Conservation (phyloP, 768 basidiomycete genomes). For the Serpula lacrymans region DNA sequence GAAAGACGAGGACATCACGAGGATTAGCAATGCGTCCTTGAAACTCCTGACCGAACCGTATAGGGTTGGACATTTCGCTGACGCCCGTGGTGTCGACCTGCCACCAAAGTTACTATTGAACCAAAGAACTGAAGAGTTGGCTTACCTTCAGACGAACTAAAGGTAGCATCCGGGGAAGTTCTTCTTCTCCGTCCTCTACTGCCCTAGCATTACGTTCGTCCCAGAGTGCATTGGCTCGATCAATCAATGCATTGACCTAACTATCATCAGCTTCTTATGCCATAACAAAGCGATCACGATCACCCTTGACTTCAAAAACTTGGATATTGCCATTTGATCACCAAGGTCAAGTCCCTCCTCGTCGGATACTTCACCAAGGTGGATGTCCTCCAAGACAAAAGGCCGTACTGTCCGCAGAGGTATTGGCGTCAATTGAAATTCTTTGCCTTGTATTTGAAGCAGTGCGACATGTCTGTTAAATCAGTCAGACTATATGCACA, state of each 20-base stretch:
- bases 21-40: conserved; percentile 90
- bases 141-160: conserved; percentile 79
- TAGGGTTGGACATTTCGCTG: conserved; percentile 89
- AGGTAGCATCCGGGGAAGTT: conserved; percentile 73
- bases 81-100: conserved; percentile 91
- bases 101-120: background rate
- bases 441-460: conserved; percentile 81
- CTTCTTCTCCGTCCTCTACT: conserved; percentile 56
- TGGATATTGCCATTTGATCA: conserved; percentile 80
- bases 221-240: conserved; percentile 74
- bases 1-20: conserved; percentile 87
- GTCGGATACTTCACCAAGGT: conserved; percentile 73
- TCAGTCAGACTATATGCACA: conserved; percentile 1
- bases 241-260: conserved; percentile 77
- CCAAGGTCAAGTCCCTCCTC: conserved; percentile 72
- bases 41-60: conserved; percentile 96
- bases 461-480: conserved; percentile 81
- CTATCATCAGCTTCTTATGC: background rate
- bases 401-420: conserved; percentile 90
- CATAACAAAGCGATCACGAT: too few relatives aligned
- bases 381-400: conserved; percentile 83
- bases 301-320: conserved; percentile 74
- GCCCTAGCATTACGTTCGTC: conserved; percentile 69
- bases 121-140: conserved; percentile 2
- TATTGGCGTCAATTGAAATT: conserved; percentile 82